Base-by-base conservation (phyloP, 139 green algal species). In the Tetradesmus lagerheimii region DNA sequence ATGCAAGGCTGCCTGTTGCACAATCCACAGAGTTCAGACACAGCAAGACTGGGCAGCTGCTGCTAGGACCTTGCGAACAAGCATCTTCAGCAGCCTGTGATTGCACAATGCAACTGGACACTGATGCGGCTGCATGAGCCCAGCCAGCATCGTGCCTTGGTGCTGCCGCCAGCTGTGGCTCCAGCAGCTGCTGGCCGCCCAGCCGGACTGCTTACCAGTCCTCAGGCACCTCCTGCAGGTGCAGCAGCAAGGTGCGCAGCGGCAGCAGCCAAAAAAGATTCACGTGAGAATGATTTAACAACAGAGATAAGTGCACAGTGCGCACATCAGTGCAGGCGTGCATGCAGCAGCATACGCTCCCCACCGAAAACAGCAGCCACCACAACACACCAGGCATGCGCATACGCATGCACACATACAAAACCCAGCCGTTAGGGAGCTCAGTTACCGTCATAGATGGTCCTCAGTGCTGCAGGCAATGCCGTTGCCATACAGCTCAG, bases 161-260 rank as follows among this genome's bases (percentile, higher is more conserved):
- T 62, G 1, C 1, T 8, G 66, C 16, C 15, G 35, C 20, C 66
- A 76, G 66, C 66, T 14, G 20, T 76, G 66, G 66, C 66, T 37
- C 29, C 29, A 27, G 57, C 57, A 71, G 25, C 57, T 79, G 71
- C 31, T 79, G 71, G n/a, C 57, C 8, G 57, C 23, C 8, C 57
- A 31, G 57, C 12, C 4, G 11, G 15, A n/a, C 71, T 25, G 71
- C 71, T 38, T 41, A 79, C 71, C 71, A 79, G 71, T 79, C 71
- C 71, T 79, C 71, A 79, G 71, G 71, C 71, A 79, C 71, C 71
- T 79, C 71, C 71, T 79, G 71, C 71, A 79, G n/a, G 57, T 23
- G 31, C 23, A 31, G 3, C 18, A 31, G 57, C n/a, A n/a, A 15
- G 71, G 57, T 4, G 31, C n/a, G 66, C 71, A 79, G 71, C 71